Evolutionary conservation across 441 rosid species (phyloP).

Genomic region (Eutrema salsugineum): DNA sequence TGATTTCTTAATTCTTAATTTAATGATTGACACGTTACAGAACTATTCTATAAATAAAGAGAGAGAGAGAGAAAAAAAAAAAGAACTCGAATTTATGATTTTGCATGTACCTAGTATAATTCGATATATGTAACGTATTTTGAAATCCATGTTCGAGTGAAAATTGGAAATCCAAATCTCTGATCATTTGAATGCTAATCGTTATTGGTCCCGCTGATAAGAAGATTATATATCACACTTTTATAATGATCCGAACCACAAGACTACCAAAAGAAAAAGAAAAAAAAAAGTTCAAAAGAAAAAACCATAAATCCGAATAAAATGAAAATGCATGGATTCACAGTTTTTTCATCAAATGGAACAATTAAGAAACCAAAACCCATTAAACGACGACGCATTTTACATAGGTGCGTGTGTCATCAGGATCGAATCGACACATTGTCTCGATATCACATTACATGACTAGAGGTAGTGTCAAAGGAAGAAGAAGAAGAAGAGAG

Average conservation of each 20-base stretch:
- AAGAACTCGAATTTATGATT: not conserved
- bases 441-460: conserved; percentile 3
- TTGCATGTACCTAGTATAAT: conserved; percentile 14
- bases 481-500: conserved; percentile 4
- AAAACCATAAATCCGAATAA: not conserved
- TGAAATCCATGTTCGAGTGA: not conserved
- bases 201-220: not conserved
- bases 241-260: not conserved
- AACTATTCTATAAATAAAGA: not conserved
- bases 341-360: not conserved
- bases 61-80: not conserved
- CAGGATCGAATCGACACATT: not conserved
- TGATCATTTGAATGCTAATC: not conserved
- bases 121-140: not conserved
- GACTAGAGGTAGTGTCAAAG: not conserved
- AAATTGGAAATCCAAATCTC: not conserved
- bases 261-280: not conserved
- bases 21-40: not conserved
- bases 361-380: not conserved
- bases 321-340: conserved; percentile 14
- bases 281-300: not conserved
- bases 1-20: not conserved
- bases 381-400: conserved; percentile 9
- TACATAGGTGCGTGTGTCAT: not conserved
- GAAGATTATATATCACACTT: not conserved